phyloP scores from a whole-genome alignment of 768 basidiomycete genomes.

The Cubamyces lactineus region DNA sequence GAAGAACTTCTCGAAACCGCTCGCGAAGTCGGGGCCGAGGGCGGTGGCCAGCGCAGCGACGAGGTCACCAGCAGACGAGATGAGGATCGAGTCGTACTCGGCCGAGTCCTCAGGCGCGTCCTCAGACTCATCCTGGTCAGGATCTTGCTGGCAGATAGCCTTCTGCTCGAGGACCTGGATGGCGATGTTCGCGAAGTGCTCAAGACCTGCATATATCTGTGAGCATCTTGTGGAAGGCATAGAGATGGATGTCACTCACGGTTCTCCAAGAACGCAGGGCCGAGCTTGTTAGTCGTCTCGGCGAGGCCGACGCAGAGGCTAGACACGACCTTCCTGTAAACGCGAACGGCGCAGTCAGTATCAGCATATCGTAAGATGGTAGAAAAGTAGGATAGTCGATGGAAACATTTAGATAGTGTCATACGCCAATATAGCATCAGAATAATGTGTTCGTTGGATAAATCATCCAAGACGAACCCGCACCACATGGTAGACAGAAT shows the following conservation, averaged over 20 bases:
- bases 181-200: conserved; percentile 79
- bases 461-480: conserved; percentile 49
- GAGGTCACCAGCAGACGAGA: conserved; percentile 92
- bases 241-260: conserved; percentile 50
- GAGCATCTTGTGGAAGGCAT: conserved; percentile 3
- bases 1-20: conserved; percentile 84
- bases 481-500: conserved; percentile 13
- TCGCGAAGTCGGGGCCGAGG: conserved; percentile 82
- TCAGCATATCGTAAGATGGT: background rate
- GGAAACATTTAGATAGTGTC: conserved; percentile 51
- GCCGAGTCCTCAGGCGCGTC: conserved; percentile 89
- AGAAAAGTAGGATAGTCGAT: conserved; percentile 39
- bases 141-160: conserved; percentile 94
- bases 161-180: conserved; percentile 90
- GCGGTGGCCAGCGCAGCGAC: conserved; percentile 86
- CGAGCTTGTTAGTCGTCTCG: conserved; percentile 90
- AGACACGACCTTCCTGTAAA: conserved; percentile 79
- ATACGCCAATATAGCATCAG: conserved; percentile 60
- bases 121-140: conserved; percentile 87
- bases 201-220: conserved; percentile 53
- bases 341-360: conserved; percentile 30
- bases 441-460: conserved; percentile 63
- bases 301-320: conserved; percentile 86
- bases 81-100: conserved; percentile 95
- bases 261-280: conserved; percentile 80